Evolutionary conservation across 2,329 filamentous ascomycete genomes (phyloP).

Genomic region (Fusarium oxysporum): DNA sequence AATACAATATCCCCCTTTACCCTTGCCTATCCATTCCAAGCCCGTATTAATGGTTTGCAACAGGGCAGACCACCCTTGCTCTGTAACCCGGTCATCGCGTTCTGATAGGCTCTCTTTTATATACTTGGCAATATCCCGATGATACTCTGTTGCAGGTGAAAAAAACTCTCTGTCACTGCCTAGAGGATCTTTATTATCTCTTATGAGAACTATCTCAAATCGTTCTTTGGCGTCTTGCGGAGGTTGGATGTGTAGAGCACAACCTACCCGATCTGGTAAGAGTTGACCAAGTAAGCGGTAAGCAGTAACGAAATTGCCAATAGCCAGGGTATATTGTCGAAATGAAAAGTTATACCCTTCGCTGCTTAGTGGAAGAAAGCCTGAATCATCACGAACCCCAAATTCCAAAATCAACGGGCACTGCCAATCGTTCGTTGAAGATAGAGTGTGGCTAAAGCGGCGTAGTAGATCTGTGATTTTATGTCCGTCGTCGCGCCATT

Average conservation of each 20-base stretch:
- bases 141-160: background rate
- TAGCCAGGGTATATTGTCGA: accelerated
- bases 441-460: background rate
- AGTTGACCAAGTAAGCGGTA: background rate
- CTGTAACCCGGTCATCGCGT: accelerated
- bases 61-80: accelerated
- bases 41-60: accelerated
- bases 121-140: background rate
- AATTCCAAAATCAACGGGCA: background rate
- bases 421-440: accelerated
- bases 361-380: accelerated
- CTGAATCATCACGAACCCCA: accelerated
- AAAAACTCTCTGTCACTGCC: accelerated
- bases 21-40: accelerated
- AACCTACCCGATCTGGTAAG: accelerated
- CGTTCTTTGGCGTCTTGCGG: accelerated
- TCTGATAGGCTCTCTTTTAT: accelerated
- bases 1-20: accelerated
- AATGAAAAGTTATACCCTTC: accelerated
- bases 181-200: accelerated
- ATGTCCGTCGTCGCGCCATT: accelerated
- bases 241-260: accelerated
- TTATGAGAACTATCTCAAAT: background rate
- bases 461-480: accelerated
- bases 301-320: background rate